Base-by-base conservation (phyloP, 495 filamentous ascomycete species). In the Penicillium lagena region DNA sequence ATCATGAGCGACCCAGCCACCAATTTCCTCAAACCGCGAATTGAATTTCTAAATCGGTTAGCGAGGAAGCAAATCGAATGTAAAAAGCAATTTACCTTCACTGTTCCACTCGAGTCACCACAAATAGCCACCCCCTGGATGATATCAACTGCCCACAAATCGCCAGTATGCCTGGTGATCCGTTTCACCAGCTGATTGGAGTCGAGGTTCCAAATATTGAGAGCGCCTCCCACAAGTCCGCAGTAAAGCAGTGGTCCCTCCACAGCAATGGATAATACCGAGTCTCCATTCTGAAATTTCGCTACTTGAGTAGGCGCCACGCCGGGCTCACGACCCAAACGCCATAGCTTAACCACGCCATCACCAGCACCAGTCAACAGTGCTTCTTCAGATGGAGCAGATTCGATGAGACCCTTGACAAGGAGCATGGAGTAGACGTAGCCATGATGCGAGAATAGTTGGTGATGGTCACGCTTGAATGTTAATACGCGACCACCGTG, bases 201-300 rank as follows among this genome's bases (percentile, higher is more conserved):
- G 59, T 98, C 93, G 11, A 97, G 71, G 55, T 98, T 95, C 93
- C 93, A 98, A 12, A 97, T 82, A 58, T 96, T 90, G 41, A 98
- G 76, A 35, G 94, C 81, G n/a, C 93, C 93, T n/a, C 83, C 79
- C 0, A 87, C 76, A 42, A 90, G 80, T 45, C 93, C 93, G 50
- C 85, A 87, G 58, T 96, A 97, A 9, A 98, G 76, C 47, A 98
- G 84, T 0, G 87, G 86, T 0, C 88, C 89, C 49, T 96, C 90
- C 0, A 90, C 71, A 3, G 86, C 83, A 39, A 98, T 74, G 2
- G 87, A 88, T 45, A 95, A 73, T 4, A 98, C 85, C 2, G 87
- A 82, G 52, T 94, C 87, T 33, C 85, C 86, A 43, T 89, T 87
- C 39, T 89, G 85, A 1, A 98, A 70, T 12, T 85, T 51, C 78